Conservation (phyloP, 1,284 basidiomycete species). For the Leccinum insolens region DNA sequence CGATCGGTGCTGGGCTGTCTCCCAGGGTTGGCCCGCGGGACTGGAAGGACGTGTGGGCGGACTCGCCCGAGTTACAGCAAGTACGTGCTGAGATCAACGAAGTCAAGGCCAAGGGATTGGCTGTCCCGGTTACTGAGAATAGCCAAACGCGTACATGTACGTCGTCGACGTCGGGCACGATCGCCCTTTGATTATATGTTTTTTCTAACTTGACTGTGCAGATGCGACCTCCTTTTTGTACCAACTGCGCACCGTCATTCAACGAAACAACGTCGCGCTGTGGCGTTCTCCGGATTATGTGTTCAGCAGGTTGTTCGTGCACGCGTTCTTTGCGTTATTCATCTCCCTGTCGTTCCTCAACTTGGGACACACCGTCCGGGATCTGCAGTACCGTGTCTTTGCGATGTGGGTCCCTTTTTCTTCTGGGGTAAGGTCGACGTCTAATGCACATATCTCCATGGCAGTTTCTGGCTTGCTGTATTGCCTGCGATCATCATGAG, state of each 20-base stretch:
- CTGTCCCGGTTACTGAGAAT: constrained; percentile 39
- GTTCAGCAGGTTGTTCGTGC: constrained; percentile 82
- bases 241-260: constrained; percentile 77
- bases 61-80: constrained; percentile 48
- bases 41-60: constrained; percentile 79
- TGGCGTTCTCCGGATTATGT: constrained; percentile 86
- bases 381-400: constrained; percentile 87
- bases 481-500: constrained; percentile 78
- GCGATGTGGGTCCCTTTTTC: constrained; percentile 52
- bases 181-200: not conserved
- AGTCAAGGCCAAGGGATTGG: constrained; percentile 47
- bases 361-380: constrained; percentile 64
- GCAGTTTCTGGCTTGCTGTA: constrained; percentile 69
- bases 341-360: constrained; percentile 86
- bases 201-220: constrained; percentile 28
- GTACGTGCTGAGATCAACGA: constrained; percentile 44
- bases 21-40: constrained; percentile 68
- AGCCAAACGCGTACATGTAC: constrained; percentile 49
- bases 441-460: constrained; percentile 7
- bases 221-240: constrained; percentile 79
- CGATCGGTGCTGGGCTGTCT: constrained; percentile 75
- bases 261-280: constrained; percentile 75
- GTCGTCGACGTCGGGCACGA: constrained; percentile 26
- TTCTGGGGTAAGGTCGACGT: not conserved
- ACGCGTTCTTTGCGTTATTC: constrained; percentile 76